Evolutionary conservation across 768 basidiomycete species (phyloP).

Genomic region (Tulasnella sp.): DNA sequence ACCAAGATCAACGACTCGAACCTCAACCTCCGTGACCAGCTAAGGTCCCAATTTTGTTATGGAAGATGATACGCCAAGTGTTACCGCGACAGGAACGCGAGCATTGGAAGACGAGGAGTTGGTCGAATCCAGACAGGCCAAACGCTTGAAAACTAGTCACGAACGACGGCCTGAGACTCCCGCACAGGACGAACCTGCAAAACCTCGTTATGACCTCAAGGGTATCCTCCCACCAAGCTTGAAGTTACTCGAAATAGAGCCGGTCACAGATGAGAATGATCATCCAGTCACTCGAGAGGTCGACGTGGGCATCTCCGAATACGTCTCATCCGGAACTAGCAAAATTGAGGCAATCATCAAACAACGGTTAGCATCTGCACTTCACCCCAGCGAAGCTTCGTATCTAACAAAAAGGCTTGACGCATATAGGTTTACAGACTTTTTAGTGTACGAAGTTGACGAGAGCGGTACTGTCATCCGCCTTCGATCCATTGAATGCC

Average conservation of each 20-base stretch:
- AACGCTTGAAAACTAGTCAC: background rate
- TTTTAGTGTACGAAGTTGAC: slow-evolving; percentile 89
- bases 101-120: background rate
- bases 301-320: slow-evolving; percentile 89
- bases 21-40: background rate
- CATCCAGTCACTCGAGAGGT: slow-evolving; percentile 62
- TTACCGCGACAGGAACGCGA: background rate
- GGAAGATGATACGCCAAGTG: background rate
- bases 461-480: slow-evolving; percentile 74
- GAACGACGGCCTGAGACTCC: background rate
- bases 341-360: slow-evolving; percentile 92
- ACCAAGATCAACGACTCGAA: background rate
- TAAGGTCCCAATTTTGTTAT: background rate
- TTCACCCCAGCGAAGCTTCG: background rate
- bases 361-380: slow-evolving; percentile 61
- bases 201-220: slow-evolving; percentile 27
- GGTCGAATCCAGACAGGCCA: background rate
- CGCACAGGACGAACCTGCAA: background rate
- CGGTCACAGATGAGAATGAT: slow-evolving; percentile 40
- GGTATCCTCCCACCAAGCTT: slow-evolving; percentile 60
- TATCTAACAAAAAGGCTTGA: slow-evolving; percentile 11
- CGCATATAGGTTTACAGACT: slow-evolving; percentile 82
- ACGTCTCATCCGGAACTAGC: slow-evolving; percentile 63
- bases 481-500: slow-evolving; percentile 67
- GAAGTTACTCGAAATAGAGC: slow-evolving; percentile 28